These are phyloP conservation scores for Brassica incana DNA, from an alignment of 345 rosid species.

Conservation along the genomic window DNA sequence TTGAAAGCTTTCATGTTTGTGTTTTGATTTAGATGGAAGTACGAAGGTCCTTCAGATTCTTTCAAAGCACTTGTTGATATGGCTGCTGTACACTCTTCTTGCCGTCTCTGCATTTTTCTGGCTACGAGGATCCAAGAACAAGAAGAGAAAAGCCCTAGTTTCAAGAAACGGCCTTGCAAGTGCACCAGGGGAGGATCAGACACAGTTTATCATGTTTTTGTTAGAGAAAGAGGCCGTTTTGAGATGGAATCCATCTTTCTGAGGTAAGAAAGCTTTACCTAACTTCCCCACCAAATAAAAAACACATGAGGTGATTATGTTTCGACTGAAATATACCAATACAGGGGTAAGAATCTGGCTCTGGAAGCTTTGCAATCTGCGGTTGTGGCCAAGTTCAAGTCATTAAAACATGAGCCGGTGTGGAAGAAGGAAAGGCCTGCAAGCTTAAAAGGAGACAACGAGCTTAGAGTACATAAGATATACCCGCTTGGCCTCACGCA, in stretches of 20 bases:
- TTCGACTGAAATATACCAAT: background rate
- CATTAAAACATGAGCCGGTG: constrained; percentile 60
- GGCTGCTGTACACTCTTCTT: constrained; percentile 95
- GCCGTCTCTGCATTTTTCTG: constrained; percentile 87
- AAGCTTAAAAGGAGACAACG: constrained; percentile 67
- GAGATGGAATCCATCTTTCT: constrained; percentile 81
- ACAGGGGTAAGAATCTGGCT: constrained; percentile 58
- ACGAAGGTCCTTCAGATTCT: constrained; percentile 88
- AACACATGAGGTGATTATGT: background rate
- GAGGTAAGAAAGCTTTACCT: constrained; percentile 48
- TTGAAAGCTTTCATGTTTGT: constrained; percentile 14
- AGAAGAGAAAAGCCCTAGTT: constrained; percentile 61
- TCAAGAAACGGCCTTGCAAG: constrained; percentile 80
- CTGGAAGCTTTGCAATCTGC: constrained; percentile 57
- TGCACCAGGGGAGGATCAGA: constrained; percentile 64
- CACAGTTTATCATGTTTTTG: constrained; percentile 71
- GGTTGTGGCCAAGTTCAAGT: constrained; percentile 63
- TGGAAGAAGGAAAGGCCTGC: constrained; percentile 90
- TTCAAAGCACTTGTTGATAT: constrained; percentile 97
- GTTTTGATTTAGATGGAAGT: constrained; percentile 74
- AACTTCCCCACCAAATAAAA: background rate
- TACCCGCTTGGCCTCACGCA: constrained; percentile 89
- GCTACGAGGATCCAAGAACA: constrained; percentile 70
- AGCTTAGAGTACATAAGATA: constrained; percentile 60
- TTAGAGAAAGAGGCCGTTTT: constrained; percentile 88